phyloP scores from a whole-genome alignment of 306 rosid species.

The Vicia faba region DNA sequence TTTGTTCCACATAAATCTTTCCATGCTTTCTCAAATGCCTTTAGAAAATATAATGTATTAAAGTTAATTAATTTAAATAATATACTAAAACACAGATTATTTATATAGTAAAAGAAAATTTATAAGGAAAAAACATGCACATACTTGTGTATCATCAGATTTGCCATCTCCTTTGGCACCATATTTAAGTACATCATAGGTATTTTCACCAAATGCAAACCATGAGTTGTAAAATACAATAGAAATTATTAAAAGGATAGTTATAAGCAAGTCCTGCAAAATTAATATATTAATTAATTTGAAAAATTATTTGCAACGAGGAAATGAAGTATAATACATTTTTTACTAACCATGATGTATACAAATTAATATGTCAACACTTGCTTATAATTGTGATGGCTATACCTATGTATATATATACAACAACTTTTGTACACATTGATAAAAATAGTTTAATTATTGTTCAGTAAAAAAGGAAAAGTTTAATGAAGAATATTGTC shows the following conservation, averaged over 20 bases:
- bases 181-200: constrained; percentile 36
- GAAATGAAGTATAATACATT: neutral
- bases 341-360: neutral
- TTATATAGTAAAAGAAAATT: no score
- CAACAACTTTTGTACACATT: neutral
- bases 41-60: neutral
- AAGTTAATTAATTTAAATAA: neutral
- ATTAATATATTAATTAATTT: neutral
- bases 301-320: neutral
- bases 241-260: constrained; percentile 3
- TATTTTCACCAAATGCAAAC: constrained; percentile 4
- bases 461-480: neutral
- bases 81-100: neutral
- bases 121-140: neutral
- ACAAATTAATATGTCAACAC: neutral
- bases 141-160: constrained; percentile 40
- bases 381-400: neutral
- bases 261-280: constrained; percentile 7
- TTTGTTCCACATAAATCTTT: constrained; percentile 35
- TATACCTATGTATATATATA: neutral
- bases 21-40: constrained; percentile 54
- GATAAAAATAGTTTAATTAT: neutral
- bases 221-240: constrained; percentile 8
- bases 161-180: constrained; percentile 48
- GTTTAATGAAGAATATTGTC: neutral